Evolutionary conservation across 768 basidiomycete genomes (phyloP), one percentile per base, ranked within the genome.

Genomic region (Pulveroboletus sp.): DNA sequence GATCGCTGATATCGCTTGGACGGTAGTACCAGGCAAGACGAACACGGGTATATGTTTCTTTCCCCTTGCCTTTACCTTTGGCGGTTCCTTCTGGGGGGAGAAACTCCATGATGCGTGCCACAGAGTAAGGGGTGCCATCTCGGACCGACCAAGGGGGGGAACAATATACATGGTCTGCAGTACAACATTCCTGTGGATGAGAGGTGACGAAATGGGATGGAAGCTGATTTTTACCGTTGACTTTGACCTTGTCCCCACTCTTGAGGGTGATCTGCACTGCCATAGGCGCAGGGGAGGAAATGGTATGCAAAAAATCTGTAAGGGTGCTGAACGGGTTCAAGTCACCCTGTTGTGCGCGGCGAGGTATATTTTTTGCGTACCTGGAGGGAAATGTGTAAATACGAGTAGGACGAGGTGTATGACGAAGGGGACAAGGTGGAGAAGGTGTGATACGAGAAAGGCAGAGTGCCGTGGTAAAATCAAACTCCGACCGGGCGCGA

Each of bases 101-200:
- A 62, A 97, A 94, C 70, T 94, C 91, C 87, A 99, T 95, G 72
- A 99, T 91, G 59, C 95, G 85, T 41, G 90, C 94, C 50, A 99
- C 83, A 36, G 90, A 89, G 70, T 97, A 98, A 49, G 97, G 94
- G 52, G 93, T 92, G 60, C 92, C 91, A 65, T 97, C 94, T 52
- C 94, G 82, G 52, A 88, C 78, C 48, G 85, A 80, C 93, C 93
- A 97, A 52, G 84, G 87, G 25, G 93, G 89, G 27, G 94, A 93
- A 71, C 92, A 92, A 66, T 97, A 98, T 59, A 97, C 94, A 73
- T 97, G 94, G 70, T 97, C 95, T 97, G 60, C 36, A 48, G 64
- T 68, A 78, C 71, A 76, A 52, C 12, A 59, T 38, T 56, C 17
- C 51, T 50, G 39, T 44, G 31, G 23, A 47, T 55, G 40, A 54